phyloP scores from a whole-genome alignment of 1,284 basidiomycete species.

The Cutaneotrichosporon sp. region DNA sequence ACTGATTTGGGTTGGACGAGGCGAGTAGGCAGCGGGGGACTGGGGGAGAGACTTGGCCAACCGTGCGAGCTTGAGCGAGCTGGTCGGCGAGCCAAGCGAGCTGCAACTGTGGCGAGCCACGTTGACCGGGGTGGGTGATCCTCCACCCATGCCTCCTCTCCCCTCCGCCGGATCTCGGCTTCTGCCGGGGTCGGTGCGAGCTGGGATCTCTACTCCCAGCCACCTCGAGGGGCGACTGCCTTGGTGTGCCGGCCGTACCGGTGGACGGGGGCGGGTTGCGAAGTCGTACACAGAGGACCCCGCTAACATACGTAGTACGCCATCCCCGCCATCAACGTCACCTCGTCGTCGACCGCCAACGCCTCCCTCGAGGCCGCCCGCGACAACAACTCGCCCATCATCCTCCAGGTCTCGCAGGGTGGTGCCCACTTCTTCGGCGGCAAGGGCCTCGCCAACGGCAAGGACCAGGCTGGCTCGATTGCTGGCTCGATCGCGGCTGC shows the following conservation, averaged over 20 bases:
- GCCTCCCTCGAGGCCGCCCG: slow-evolving; percentile 86
- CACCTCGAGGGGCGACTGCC: no score
- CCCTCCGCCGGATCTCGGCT: no score
- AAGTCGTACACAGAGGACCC: not conserved
- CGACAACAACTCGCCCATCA: slow-evolving; percentile 95
- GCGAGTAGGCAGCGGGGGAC: no score
- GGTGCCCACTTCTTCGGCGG: slow-evolving; percentile 96
- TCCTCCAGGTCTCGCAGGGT: slow-evolving; percentile 96
- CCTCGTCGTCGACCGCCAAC: slow-evolving; percentile 83
- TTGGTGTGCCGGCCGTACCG: no score
- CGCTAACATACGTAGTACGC: slow-evolving; percentile 26
- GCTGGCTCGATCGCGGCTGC: slow-evolving; percentile 90
- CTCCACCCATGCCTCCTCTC: no score
- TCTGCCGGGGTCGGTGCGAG: not conserved
- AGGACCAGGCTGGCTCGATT: slow-evolving; percentile 93
- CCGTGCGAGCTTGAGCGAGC: no score
- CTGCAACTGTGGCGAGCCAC: no score
- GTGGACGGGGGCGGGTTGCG: not conserved
- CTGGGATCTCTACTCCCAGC: not conserved
- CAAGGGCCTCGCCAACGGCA: slow-evolving; percentile 84
- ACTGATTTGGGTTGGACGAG: no score
- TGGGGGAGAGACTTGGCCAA: no score
- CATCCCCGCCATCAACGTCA: slow-evolving; percentile 61
- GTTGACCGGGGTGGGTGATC: no score
- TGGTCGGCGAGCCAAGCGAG: no score